phyloP scores from a whole-genome alignment of 2,329 filamentous ascomycete genomes.

The Epichloe festucae region DNA sequence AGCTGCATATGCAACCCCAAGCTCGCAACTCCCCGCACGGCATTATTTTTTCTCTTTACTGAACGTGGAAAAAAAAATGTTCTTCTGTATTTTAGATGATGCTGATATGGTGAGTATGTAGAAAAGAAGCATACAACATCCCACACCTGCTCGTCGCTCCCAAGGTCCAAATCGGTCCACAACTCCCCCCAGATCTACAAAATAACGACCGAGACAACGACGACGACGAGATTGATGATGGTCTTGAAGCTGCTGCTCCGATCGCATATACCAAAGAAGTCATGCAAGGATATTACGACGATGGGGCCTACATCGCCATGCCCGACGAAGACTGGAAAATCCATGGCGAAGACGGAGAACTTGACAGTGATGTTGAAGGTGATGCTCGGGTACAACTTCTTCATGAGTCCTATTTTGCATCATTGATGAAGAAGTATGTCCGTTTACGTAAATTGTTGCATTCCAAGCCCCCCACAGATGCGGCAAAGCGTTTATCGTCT shows the following conservation, averaged over 20 bases:
- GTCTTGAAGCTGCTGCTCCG: conserved; percentile 3
- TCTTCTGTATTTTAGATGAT: conserved; percentile 7
- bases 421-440: conserved; percentile 52
- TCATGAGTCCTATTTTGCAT: conserved; percentile 53
- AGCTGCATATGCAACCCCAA: conserved; percentile 16
- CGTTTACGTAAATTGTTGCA: conserved; percentile 51
- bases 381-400: conserved; percentile 27
- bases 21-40: not conserved
- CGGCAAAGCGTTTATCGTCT: conserved; percentile 38
- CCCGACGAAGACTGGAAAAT: conserved; percentile 26
- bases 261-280: conserved; percentile 40
- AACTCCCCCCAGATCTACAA: conserved; percentile 29
- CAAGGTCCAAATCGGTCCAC: conserved; percentile 38
- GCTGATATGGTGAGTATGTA: conserved; percentile 44
- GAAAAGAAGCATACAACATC: conserved; percentile 61
- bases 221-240: conserved; percentile 21
- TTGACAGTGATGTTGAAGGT: conserved; percentile 14
- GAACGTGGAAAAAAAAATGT: not conserved
- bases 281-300: conserved; percentile 53
- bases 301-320: conserved; percentile 65
- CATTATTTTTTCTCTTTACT: not conserved
- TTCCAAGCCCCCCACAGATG: conserved; percentile 36
- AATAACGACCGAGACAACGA: conserved; percentile 17
- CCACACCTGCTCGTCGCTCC: conserved; percentile 59
- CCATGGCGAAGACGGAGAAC: conserved; percentile 12